Evolutionary conservation across 306 rosid genomes (phyloP).

Genomic region (Cicer cuneatum): DNA sequence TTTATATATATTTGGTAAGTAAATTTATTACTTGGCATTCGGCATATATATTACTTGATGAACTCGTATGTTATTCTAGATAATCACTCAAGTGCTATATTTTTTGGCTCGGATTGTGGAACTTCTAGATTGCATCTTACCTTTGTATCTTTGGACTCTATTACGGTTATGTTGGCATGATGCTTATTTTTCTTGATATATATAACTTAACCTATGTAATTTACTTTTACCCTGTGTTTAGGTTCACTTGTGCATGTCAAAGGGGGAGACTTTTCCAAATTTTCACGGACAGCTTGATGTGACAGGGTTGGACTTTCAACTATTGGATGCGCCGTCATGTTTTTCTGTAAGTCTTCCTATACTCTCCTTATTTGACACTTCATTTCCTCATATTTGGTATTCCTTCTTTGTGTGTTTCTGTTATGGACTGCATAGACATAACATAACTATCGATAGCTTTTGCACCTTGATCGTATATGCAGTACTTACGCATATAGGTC

Average conservation of each 20-base stretch:
- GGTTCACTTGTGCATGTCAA: slow-evolving; percentile 96
- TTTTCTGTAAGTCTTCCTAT: slow-evolving; percentile 70
- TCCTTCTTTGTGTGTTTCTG: slow-evolving; percentile 23
- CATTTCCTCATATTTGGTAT: slow-evolving; percentile 33
- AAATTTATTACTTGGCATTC: slow-evolving; percentile 1
- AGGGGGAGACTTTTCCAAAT: slow-evolving; percentile 89
- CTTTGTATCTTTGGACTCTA: neutral
- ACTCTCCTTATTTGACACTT: slow-evolving; percentile 42
- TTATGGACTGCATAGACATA: neutral
- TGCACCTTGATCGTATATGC: slow-evolving; percentile 30
- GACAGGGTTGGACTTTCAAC: slow-evolving; percentile 78
- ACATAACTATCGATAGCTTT: slow-evolving; percentile 27
- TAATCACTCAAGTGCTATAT: neutral
- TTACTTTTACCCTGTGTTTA: slow-evolving; percentile 47
- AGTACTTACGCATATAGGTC: slow-evolving; percentile 14
- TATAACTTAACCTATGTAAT: slow-evolving; percentile 18
- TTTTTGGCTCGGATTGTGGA: slow-evolving; percentile 5
- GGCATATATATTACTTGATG: neutral
- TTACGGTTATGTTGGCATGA: slow-evolving; percentile 19
- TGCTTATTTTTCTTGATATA: slow-evolving; percentile 36
- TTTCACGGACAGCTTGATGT: slow-evolving; percentile 95
- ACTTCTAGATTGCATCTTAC: slow-evolving; percentile 9
- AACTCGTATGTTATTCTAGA: neutral
- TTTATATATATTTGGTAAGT: neutral
- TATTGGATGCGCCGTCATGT: slow-evolving; percentile 81